Evolutionary conservation across 805 yeast genomes (phyloP).

Genomic region (Barnettozyma vustinii): DNA sequence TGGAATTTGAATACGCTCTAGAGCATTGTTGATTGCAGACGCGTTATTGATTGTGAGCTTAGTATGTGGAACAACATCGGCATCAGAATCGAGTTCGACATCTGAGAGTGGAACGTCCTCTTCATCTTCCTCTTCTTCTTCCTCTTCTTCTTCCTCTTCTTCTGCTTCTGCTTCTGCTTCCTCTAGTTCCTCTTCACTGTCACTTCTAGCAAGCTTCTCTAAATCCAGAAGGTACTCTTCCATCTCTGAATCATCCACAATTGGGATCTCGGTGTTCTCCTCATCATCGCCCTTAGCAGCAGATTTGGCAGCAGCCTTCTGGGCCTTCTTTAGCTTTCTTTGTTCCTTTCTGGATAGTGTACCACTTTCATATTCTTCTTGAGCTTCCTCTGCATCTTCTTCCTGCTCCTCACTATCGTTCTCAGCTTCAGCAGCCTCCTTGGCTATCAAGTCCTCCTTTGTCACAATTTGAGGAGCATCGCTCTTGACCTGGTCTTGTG

Average conservation of each 20-base stretch:
- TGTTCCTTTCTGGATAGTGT: conserved; percentile 59
- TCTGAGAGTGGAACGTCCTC: conserved; percentile 87
- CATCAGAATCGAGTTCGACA: conserved; percentile 89
- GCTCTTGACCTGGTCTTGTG: conserved; percentile 19
- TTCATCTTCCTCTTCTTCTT: conserved; percentile 50
- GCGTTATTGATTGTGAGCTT: conserved; percentile 83
- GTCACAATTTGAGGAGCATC: conserved; percentile 30
- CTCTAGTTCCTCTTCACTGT: conserved; percentile 32
- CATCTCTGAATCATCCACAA: conserved; percentile 40
- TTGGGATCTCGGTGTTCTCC: conserved; percentile 36
- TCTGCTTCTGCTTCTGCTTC: conserved; percentile 31
- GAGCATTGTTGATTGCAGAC: conserved; percentile 71
- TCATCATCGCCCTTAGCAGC: conserved; percentile 15
- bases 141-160: conserved; percentile 32
- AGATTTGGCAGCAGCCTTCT: conserved; percentile 22
- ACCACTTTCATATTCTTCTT: conserved; percentile 37
- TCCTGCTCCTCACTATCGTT: conserved; percentile 11
- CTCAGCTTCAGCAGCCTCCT: conserved; percentile 15
- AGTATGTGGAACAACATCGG: conserved; percentile 89
- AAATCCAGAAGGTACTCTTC: conserved; percentile 43
- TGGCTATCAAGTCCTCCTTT: conserved; percentile 25
- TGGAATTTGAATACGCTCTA: conserved; percentile 58
- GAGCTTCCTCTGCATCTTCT: conserved; percentile 18
- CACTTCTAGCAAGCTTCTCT: conserved; percentile 52
- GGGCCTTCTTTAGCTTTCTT: conserved; percentile 50